These are phyloP conservation scores for Lactifluus pinguis DNA, from an alignment of 768 basidiomycete genomes.

Conservation along the genomic window DNA sequence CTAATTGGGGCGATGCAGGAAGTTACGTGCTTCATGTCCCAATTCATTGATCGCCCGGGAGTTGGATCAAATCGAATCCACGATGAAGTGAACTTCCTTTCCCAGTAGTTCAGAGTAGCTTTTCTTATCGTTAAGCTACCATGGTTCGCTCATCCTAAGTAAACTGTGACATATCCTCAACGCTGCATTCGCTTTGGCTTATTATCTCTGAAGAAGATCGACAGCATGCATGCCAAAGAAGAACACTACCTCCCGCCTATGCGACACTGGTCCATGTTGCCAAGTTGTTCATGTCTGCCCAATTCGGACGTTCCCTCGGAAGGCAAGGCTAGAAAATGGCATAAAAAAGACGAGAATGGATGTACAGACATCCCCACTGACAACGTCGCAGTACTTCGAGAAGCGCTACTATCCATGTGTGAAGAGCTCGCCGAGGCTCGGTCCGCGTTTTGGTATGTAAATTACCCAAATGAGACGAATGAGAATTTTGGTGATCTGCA, in stretches of 20 bases:
- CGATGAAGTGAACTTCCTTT: slow-evolving; percentile 48
- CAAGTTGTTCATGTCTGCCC: slow-evolving; percentile 74
- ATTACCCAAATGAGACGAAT: slow-evolving; percentile 79
- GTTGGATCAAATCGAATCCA: slow-evolving; percentile 51
- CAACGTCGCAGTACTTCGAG: slow-evolving; percentile 73
- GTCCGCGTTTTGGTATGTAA: slow-evolving; percentile 52
- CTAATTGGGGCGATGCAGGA: slow-evolving; percentile 33
- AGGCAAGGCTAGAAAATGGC: slow-evolving; percentile 1
- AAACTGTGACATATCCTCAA: background rate
- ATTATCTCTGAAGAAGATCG: background rate
- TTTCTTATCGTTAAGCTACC: background rate
- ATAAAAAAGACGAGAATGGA: slow-evolving; percentile 1
- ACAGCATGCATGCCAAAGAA: background rate
- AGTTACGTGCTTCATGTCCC: slow-evolving; percentile 64
- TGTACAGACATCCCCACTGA: slow-evolving; percentile 93
- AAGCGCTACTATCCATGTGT: slow-evolving; percentile 57
- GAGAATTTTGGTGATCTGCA: slow-evolving; percentile 57
- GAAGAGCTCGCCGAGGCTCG: slow-evolving; percentile 41
- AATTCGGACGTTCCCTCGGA: background rate
- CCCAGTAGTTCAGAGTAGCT: background rate
- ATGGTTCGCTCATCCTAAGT: background rate
- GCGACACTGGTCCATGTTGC: slow-evolving; percentile 90
- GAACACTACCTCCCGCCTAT: slow-evolving; percentile 61
- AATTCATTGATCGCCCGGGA: slow-evolving; percentile 77
- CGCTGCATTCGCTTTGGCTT: background rate